phyloP scores from a whole-genome alignment of 2,329 filamentous ascomycete genomes.

The Phyllosticta citriasiana region DNA sequence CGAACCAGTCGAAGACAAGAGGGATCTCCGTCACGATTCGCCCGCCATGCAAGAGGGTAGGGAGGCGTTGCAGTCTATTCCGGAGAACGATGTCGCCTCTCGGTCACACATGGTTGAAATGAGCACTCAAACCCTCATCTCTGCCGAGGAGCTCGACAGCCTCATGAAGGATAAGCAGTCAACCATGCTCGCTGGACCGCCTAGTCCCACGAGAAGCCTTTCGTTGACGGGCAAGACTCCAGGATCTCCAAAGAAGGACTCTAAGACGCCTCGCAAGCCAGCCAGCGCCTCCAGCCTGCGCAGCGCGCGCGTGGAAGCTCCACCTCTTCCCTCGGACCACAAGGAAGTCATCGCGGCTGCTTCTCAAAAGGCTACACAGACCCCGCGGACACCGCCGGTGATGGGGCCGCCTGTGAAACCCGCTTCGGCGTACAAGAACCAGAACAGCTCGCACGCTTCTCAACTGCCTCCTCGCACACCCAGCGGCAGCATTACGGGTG shows the following conservation, averaged over 20 bases:
- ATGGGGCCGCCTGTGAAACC: constrained; percentile 85
- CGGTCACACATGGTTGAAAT: not conserved
- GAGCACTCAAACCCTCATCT: constrained; percentile 72
- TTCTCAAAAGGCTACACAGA: constrained; percentile 30
- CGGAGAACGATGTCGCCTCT: constrained; percentile 13
- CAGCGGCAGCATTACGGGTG: constrained; percentile 29
- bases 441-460: constrained; percentile 16
- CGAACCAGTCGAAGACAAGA: not conserved
- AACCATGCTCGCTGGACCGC: constrained; percentile 20
- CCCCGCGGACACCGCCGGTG: constrained; percentile 21
- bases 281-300: constrained; percentile 62
- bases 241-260: constrained; percentile 16
- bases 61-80: not conserved
- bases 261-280: constrained; percentile 45
- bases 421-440: constrained; percentile 57
- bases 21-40: not conserved
- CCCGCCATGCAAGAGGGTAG: not conserved
- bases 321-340: constrained; percentile 74
- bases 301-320: constrained; percentile 42
- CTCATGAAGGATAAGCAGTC: constrained; percentile 45
- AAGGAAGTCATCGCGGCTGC: constrained; percentile 76
- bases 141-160: constrained; percentile 70
- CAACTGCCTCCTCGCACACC: constrained; percentile 29
- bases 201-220: constrained; percentile 22
- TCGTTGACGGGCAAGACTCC: constrained; percentile 10